phyloP scores from a whole-genome alignment of 2,329 filamentous ascomycete species.

The Chaetomiaceae sp. region DNA sequence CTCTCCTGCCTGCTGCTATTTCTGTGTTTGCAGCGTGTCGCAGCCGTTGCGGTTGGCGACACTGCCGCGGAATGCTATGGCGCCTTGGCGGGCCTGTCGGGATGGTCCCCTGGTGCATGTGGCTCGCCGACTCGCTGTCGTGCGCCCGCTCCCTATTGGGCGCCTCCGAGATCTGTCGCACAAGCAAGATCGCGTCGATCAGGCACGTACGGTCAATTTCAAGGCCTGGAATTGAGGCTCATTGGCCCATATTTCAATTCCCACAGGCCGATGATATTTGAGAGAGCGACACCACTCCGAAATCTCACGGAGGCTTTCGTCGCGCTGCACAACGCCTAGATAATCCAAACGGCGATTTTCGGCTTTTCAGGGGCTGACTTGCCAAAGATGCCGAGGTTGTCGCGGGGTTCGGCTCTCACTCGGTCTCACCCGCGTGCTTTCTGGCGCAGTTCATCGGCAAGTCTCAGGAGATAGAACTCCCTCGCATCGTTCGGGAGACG shows the following conservation, averaged over 20 bases:
- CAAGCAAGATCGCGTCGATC: background rate
- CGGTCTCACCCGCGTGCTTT: conserved; percentile 14
- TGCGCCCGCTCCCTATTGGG: conserved; percentile 13
- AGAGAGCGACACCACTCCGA: no score
- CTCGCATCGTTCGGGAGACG: conserved; percentile 59
- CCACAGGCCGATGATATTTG: background rate
- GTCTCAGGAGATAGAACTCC: conserved; percentile 67
- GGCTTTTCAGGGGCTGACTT: no score
- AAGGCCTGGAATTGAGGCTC: no score
- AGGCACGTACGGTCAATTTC: conserved; percentile 2
- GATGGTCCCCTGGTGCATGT: conserved; percentile 19
- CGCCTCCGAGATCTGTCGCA: conserved; percentile 3
- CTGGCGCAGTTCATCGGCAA: conserved; percentile 59
- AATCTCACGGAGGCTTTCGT: no score
- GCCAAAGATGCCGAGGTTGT: no score
- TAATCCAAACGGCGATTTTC: no score
- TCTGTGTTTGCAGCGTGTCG: no score
- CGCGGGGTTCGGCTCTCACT: no score
- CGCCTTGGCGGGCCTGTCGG: conserved; percentile 20
- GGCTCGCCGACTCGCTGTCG: conserved; percentile 20
- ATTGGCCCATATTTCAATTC: background rate
- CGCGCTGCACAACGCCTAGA: no score
- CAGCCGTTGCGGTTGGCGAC: conserved; percentile 4
- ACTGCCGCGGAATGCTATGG: background rate
- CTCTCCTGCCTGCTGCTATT: conserved; percentile 4